These are phyloP conservation scores for Draba incana DNA, from an alignment of 345 rosid genomes.

Conservation along the genomic window DNA sequence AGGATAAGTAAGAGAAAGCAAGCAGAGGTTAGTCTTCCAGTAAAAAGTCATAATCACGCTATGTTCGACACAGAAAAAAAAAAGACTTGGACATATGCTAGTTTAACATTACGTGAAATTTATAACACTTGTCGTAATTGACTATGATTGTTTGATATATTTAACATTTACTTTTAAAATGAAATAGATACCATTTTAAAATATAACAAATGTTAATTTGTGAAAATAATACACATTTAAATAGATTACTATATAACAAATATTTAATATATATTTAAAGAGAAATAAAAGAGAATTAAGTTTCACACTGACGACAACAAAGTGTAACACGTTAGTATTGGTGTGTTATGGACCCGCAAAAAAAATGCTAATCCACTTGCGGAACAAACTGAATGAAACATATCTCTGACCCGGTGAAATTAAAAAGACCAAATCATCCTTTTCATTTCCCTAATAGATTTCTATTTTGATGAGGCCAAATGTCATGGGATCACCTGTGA, in stretches of 20 bases:
- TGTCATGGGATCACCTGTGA: neutral
- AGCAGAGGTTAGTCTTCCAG: neutral
- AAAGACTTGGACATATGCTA: too few species aligned
- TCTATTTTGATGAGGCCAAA: neutral
- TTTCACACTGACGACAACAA: neutral
- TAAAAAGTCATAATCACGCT: too few species aligned
- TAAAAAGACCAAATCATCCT: too few species aligned
- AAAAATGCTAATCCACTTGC: neutral
- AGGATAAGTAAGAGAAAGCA: neutral
- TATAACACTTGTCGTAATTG: neutral
- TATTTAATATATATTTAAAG: neutral
- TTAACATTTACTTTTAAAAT: neutral
- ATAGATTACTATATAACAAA: too few species aligned
- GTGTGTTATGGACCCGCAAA: neutral
- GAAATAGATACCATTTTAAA: neutral
- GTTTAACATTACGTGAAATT: too few species aligned
- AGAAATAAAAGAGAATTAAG: neutral
- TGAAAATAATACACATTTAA: neutral
- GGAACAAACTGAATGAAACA: neutral
- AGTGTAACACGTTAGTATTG: conserved; percentile 1
- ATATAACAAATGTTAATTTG: neutral
- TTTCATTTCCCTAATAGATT: neutral
- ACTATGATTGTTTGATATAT: neutral
- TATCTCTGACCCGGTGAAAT: neutral
- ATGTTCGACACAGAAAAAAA: too few species aligned